Evolutionary conservation across 2,329 filamentous ascomycete species (phyloP), one percentile per base, ranked within the genome.

Genomic region (Fusarium equiseti): DNA sequence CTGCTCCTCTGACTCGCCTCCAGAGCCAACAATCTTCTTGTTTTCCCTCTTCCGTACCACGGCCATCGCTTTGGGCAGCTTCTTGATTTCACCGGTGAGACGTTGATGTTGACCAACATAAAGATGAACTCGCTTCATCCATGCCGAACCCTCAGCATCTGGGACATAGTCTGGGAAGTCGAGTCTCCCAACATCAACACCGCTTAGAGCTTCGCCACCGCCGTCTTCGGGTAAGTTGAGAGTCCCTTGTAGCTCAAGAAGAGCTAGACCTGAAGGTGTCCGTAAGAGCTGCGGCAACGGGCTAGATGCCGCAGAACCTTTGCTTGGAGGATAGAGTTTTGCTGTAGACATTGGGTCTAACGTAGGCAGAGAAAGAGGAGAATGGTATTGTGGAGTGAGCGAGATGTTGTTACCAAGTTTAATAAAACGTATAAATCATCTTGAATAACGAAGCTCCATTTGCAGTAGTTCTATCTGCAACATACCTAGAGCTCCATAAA

Each of bases 241-340:
- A 16, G 89, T 93, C 66, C 95, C 96, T 84, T 99, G 96, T 16
- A 99, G 88, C 82, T 98, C 96, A 61, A 99, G 85, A 48, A 99
- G 86, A 20, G 95, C 95, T 43, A 98, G 88, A 53, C 96, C 96
- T 0, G 92, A 90, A 1, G 96, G 96, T 1, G 95, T 98, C 74
- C 95, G 92, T 18, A 98, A 88, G 68, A 97, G 86, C n/a, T 87
- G 80, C 3, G 96, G 96, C 7, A 98, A 88, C 6, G 92, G 90
- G 62, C 81, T 86, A 3, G 75, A 56, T n/a, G 69, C 44, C 8
- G 73, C 29, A n/a, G 62, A 59, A 16, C 73, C 61, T 24, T 75
- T 74, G 2, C 73, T 78, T 11, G 82, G 80, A 35, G 80, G 83
- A 65, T 87, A 79, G 18, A 88, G 79, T 32, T 73, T 78, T 42